phyloP scores from a whole-genome alignment of 805 yeast genomes.

The Wickerhamomyces queroliae region DNA sequence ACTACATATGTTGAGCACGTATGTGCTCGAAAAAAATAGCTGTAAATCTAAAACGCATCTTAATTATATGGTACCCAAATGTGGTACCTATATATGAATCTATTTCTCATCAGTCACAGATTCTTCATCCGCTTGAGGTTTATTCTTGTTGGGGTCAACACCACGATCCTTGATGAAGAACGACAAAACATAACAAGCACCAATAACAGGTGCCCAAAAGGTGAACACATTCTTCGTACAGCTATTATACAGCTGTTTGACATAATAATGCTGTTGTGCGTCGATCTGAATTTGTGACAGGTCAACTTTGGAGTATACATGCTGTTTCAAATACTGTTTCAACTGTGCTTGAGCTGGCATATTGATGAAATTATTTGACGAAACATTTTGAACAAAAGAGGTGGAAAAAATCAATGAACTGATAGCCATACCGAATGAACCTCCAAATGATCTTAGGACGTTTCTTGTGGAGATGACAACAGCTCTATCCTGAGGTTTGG shows the following conservation, averaged over 20 bases:
- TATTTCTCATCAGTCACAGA: neutral
- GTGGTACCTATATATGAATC: neutral
- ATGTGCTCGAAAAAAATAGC: too few species aligned
- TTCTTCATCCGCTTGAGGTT: neutral
- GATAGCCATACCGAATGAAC: conserved; percentile 50
- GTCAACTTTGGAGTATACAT: neutral
- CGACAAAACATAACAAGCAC: neutral
- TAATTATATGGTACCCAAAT: too few species aligned
- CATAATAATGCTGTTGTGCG: neutral
- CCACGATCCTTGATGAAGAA: neutral
- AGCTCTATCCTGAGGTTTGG: conserved; percentile 45
- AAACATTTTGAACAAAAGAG: neutral
- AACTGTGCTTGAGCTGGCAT: conserved; percentile 40
- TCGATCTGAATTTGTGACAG: neutral
- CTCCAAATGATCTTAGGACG: conserved; percentile 51
- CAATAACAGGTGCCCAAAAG: conserved; percentile 3
- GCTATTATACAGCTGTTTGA: neutral
- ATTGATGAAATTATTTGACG: neutral
- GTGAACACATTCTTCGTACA: conserved; percentile 2
- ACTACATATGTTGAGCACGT: too few species aligned
- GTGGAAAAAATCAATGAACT: conserved; percentile 7
- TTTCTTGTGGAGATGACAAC: conserved; percentile 52
- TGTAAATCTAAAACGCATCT: too few species aligned
- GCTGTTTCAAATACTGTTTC: neutral
- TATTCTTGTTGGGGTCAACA: neutral